These are phyloP conservation scores for Paraconiothyrium sp. DNA, from an alignment of 2,329 filamentous ascomycete species.

Conservation along the genomic window DNA sequence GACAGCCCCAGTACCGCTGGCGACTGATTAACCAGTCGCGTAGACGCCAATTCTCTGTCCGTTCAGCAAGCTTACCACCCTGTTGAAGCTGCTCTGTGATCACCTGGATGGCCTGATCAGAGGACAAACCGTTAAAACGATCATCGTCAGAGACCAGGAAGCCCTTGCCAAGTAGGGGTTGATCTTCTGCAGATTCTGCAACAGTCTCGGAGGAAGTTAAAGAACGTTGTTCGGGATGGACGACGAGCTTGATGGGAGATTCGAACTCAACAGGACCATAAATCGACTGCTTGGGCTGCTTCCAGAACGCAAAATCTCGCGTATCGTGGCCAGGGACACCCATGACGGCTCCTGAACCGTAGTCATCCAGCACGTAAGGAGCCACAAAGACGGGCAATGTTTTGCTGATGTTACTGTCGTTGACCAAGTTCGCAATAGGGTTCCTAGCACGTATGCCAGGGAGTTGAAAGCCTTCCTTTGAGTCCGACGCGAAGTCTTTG, in stretches of 20 bases:
- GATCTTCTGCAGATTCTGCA: conserved; percentile 33
- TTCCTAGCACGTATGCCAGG: conserved; percentile 51
- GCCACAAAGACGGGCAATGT: conserved; percentile 81
- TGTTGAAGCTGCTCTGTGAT: conserved; percentile 64
- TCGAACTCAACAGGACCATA: conserved; percentile 34
- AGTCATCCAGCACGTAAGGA: conserved; percentile 85
- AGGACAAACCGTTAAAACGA: conserved; percentile 70
- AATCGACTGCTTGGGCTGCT: conserved; percentile 65
- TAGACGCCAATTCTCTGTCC: conserved; percentile 79
- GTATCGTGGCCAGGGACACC: conserved; percentile 87
- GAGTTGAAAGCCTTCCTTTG: conserved; percentile 73
- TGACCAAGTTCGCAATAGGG: conserved; percentile 62
- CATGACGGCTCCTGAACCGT: conserved; percentile 90
- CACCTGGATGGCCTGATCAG: conserved; percentile 67
- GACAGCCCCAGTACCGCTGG: conserved; percentile 92
- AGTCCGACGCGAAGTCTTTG: conserved; percentile 63
- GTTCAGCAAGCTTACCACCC: conserved; percentile 65
- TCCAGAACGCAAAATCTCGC: conserved; percentile 83
- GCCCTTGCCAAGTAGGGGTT: conserved; percentile 72
- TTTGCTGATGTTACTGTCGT: conserved; percentile 58
- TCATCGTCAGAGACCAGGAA: conserved; percentile 73
- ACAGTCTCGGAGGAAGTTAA: conserved; percentile 14
- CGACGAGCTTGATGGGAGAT: conserved; percentile 69
- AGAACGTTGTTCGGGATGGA: conserved; percentile 24
- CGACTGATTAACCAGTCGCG: conserved; percentile 91